Evolutionary conservation across 371 early-diverging fungal species (phyloP), one percentile per base, ranked within the genome.

Genomic region (Mucor plumbeus): DNA sequence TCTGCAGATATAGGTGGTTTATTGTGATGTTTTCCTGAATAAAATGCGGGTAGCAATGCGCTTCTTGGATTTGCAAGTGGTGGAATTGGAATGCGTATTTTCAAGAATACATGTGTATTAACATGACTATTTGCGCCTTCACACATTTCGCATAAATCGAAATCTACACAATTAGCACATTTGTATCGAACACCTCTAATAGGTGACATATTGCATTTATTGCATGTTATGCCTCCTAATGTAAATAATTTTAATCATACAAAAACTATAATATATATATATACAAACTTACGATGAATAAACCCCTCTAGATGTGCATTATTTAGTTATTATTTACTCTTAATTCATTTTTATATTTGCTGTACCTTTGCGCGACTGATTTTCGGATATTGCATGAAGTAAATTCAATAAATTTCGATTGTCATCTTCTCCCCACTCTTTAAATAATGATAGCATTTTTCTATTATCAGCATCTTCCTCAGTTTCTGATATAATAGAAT

Each of bases 41-140:
- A 97, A 65, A 96, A 88, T 9, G 85, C 73, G 14, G 88, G 88
- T n/a, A 95, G 66, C n/a, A 95, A 82, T 15, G 94, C 90, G 5
- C 84, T 85, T 34, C 93, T 77, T n/a, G 92, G 88, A 75, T 95
- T 95, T 53, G 93, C 92, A n/a, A 96, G 83, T 17, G 96, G 94
- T n/a, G 98, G 97, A 19, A 96, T 88, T 1, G 98, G 96, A 65
- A 98, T 92, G 14, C 94, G 77, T 55, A 98, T 95, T 68, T 97
- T 96, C 53, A 97, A 77, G 72, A 97, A 92, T 3, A 93, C 87
- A 59, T 98, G 98, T 0, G 94, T 92, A 55, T 86, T 85, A 26
- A 76, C 58, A 72, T 98, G 98, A 0, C 74, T 81, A 31, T 87
- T 85, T 13, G 92, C 88, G 14, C 84, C 87, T 71, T 97, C 97